phyloP scores from a whole-genome alignment of 139 green algal genomes.

The Micromonas commoda region DNA sequence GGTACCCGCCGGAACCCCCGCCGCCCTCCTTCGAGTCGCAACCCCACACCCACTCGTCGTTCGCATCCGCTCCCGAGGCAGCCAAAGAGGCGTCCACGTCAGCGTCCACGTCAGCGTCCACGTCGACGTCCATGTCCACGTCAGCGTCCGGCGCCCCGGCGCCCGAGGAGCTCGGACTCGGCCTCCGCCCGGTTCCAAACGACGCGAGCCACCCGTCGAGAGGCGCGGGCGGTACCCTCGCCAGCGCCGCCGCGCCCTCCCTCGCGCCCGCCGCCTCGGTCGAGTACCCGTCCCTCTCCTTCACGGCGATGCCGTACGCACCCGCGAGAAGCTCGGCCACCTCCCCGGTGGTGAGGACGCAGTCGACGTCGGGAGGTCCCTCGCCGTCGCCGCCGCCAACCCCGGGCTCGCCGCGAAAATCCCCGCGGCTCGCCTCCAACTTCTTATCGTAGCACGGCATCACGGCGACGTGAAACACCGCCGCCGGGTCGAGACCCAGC shows the following conservation, averaged over 20 bases:
- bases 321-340: slow-evolving; percentile 74
- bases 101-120: not conserved
- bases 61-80: too few species aligned
- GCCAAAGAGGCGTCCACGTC: not conserved
- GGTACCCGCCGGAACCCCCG: slow-evolving; percentile 78
- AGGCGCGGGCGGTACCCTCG: too few species aligned
- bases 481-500: not conserved
- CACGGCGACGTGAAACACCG: slow-evolving; percentile 81
- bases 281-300: too few species aligned
- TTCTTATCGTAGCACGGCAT: slow-evolving; percentile 99
- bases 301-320: too few species aligned
- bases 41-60: not conserved
- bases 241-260: too few species aligned
- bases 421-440: slow-evolving; percentile 78
- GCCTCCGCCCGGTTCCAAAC: too few species aligned
- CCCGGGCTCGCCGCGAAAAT: slow-evolving; percentile 45
- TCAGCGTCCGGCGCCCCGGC: not conserved
- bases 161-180: not conserved
- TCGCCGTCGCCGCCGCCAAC: too few species aligned
- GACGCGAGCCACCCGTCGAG: too few species aligned
- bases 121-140: not conserved
- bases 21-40: slow-evolving; percentile 38
- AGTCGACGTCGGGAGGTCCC: slow-evolving; percentile 89
- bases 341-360: slow-evolving; percentile 75
- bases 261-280: too few species aligned